Evolutionary conservation across 2,329 filamentous ascomycete species (phyloP).

Genomic region (Chrysoporthe austroafricana): DNA sequence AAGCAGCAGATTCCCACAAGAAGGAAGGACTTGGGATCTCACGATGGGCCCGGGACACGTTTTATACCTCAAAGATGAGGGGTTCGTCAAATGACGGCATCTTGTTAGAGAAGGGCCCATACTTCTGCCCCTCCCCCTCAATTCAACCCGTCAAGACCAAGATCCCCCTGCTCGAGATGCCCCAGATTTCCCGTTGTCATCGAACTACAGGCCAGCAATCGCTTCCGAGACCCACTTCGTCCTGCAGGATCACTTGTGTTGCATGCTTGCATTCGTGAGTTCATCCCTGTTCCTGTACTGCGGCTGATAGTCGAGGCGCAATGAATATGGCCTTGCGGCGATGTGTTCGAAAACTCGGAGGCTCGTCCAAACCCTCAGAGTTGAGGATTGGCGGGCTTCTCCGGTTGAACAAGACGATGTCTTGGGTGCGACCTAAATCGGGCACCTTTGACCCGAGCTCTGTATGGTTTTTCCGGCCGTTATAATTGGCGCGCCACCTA

Average conservation of each 20-base stretch:
- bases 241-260: not conserved
- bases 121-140: conserved; percentile 25
- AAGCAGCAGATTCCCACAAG: not conserved
- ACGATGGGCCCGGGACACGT: not conserved
- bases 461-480: not conserved
- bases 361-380: not conserved
- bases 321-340: not conserved
- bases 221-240: not conserved
- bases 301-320: not conserved
- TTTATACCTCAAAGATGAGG: conserved; percentile 7
- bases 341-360: not conserved
- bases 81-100: conserved; percentile 24
- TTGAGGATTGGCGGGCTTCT: conserved; percentile 17
- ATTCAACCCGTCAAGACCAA: not conserved
- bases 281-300: not conserved
- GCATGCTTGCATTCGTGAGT: conserved; percentile 10
- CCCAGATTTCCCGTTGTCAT: not conserved
- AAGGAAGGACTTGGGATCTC: not conserved
- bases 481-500: not conserved
- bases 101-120: not conserved
- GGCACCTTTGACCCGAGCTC: conserved; percentile 16
- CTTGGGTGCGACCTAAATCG: conserved; percentile 12
- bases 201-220: conserved; percentile 5
- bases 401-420: not conserved
- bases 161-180: not conserved